A percentile compares a stretch with the other conserved stretches of the same genome.
phyloP scores from a whole-genome alignment of 768 basidiomycete species.

The Heimioporus sp. region DNA sequence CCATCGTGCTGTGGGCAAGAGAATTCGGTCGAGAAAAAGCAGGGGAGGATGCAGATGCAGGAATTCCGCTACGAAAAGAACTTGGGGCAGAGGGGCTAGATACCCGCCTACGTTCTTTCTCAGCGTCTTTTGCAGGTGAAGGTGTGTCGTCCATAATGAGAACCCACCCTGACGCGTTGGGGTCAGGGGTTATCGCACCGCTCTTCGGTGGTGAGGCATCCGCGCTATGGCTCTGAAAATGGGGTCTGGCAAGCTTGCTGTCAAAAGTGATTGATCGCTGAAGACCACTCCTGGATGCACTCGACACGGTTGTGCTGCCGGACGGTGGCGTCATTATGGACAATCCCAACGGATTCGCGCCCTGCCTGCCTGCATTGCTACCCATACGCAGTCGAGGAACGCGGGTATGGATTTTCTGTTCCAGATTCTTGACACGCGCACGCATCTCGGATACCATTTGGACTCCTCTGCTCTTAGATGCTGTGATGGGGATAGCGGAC shows the following conservation, averaged over 20 bases:
- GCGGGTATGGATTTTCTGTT: conserved; percentile 85
- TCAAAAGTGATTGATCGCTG: conserved; percentile 20
- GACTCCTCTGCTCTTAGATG: conserved; percentile 75
- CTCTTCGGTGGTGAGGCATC: conserved; percentile 44
- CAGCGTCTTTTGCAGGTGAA: conserved; percentile 57
- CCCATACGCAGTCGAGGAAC: conserved; percentile 84
- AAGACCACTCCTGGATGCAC: conserved; percentile 10
- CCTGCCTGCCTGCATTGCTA: conserved; percentile 60
- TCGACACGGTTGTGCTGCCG: conserved; percentile 38
- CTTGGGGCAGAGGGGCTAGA: conserved; percentile 63
- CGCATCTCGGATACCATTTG: conserved; percentile 95
- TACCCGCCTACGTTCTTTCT: conserved; percentile 55
- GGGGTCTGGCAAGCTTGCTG: conserved; percentile 20
- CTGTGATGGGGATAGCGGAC: conserved; percentile 36
- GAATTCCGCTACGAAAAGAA: conserved; percentile 47
- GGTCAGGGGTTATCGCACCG: conserved; percentile 39
- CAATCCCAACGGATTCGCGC: conserved; percentile 35
- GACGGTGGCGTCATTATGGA: conserved; percentile 35
- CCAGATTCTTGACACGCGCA: conserved; percentile 75
- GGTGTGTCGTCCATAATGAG: conserved; percentile 88
- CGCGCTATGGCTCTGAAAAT: conserved; percentile 41
- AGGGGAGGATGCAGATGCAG: conserved; percentile 47
- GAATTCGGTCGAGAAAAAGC: conserved; percentile 42
- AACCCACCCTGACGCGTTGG: conserved; percentile 80
- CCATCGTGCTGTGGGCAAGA: conserved; percentile 41